These are phyloP conservation scores for Pharus latifolius DNA, from an alignment of 176 grass and related monocot genomes.

Conservation along the genomic window DNA sequence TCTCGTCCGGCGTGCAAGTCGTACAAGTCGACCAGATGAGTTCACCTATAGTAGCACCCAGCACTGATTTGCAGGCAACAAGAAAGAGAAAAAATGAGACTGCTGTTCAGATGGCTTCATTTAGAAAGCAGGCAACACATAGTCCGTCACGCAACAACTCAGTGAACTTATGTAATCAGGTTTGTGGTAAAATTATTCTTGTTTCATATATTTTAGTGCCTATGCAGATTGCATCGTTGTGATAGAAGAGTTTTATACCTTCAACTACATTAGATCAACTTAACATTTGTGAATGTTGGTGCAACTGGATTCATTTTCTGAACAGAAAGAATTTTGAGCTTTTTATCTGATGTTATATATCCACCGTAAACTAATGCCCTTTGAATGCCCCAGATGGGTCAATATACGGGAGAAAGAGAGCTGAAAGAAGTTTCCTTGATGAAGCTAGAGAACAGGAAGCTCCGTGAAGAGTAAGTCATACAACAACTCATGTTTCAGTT, in stretches of 20 bases:
- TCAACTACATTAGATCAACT: neutral
- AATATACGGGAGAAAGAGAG: neutral
- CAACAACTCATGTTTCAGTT: neutral
- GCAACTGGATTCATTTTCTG: neutral
- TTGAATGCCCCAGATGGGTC: neutral
- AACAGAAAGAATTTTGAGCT: neutral
- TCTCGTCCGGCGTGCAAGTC: neutral
- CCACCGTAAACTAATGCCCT: neutral
- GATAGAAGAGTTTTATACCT: neutral
- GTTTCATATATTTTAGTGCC: neutral
- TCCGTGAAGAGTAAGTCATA: slow-evolving; percentile 26
- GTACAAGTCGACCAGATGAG: neutral
- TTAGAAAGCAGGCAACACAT: neutral
- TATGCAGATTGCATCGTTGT: neutral
- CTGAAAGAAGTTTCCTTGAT: neutral
- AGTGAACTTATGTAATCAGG: neutral
- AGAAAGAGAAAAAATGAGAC: slow-evolving; percentile 12
- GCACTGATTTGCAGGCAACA: neutral
- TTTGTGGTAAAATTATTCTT: neutral
- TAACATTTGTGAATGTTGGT: neutral
- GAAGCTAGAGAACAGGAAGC: slow-evolving; percentile 25
- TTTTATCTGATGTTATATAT: neutral
- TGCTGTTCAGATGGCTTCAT: neutral
- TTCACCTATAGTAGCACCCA: neutral
- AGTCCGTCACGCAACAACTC: neutral